phyloP scores from a whole-genome alignment of 495 filamentous ascomycete genomes.

The Aspergillus saccharolyticus region DNA sequence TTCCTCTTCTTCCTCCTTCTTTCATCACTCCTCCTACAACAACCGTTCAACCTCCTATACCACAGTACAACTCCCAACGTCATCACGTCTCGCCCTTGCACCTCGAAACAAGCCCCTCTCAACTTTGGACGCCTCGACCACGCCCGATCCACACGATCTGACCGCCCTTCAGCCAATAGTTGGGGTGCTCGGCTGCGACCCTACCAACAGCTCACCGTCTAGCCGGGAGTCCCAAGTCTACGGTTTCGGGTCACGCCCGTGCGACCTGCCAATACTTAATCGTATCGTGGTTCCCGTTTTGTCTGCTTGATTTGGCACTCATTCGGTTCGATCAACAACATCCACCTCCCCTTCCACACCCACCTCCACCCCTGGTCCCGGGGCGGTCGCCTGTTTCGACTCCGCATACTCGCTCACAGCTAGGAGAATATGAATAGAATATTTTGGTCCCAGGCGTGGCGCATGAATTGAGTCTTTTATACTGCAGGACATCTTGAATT shows the following conservation, averaged over 20 bases:
- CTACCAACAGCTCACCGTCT: conserved; percentile 20
- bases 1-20: neutral
- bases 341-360: neutral
- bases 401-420: neutral
- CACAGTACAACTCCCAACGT: neutral
- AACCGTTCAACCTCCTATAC: neutral
- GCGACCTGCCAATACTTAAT: conserved; percentile 16
- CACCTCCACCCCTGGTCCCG: neutral
- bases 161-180: conserved; percentile 21
- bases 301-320: neutral
- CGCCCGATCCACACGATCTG: conserved; percentile 15
- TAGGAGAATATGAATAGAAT: neutral
- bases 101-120: no score
- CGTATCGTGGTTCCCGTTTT: neutral
- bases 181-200: conserved; percentile 10
- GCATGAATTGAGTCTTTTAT: neutral
- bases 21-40: no score
- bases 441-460: neutral
- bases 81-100: neutral
- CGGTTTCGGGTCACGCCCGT: conserved; percentile 24
- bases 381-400: neutral
- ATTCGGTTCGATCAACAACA: neutral
- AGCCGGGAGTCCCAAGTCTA: conserved; percentile 25
- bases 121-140: neutral
- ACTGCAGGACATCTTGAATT: neutral